Evolutionary conservation across 495 filamentous ascomycete genomes (phyloP), one percentile per base, ranked within the genome.

Genomic region (Darksidea phi): DNA sequence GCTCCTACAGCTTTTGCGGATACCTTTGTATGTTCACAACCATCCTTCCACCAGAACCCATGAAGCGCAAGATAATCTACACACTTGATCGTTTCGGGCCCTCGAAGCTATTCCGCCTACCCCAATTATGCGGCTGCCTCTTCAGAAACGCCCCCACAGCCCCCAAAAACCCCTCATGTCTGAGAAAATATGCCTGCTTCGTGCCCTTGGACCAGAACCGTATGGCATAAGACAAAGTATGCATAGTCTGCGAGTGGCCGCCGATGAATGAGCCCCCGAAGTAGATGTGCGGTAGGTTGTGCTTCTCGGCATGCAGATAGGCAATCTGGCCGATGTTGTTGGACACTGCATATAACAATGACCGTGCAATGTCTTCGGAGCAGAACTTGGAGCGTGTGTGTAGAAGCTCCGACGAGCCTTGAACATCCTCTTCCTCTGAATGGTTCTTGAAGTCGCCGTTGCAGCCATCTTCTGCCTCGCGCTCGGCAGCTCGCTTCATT

Each of bases 301-400:
- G 91, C 69, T 95, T 94, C 67, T 96, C 90, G 28, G 89, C 92
- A 68, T 96, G 91, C 21, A 98, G 78, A 72, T 95, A 97, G 37
- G 94, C 90, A 61, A 98, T 96, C 78, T 98, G 94, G 12, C 94
- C 94, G 54, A 98, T 97, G 74, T 98, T 98, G 75, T 98, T 97
- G 73, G 90, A 66, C 2, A 66, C 63, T 0, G 57, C 87, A 62
- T 23, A n/a, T 34, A 21, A 61, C 26, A 59, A 48, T 1, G 59
- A 63, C 17, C 66, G 37, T 10, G 64, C 61, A 11, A 58, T 58
- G 32, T 69, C 62, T 51, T 66, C 51, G 6, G 63, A 34, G 13
- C 48, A 37, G 49, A 67, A 63, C 73, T 37, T 73, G 86, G 96
- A 4, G 96, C 80, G 41, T 96, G 78, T 54, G 82, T 88, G 54